phyloP scores from a whole-genome alignment of 192 early-diverging fungal genomes.

The Coemansia reversa region DNA sequence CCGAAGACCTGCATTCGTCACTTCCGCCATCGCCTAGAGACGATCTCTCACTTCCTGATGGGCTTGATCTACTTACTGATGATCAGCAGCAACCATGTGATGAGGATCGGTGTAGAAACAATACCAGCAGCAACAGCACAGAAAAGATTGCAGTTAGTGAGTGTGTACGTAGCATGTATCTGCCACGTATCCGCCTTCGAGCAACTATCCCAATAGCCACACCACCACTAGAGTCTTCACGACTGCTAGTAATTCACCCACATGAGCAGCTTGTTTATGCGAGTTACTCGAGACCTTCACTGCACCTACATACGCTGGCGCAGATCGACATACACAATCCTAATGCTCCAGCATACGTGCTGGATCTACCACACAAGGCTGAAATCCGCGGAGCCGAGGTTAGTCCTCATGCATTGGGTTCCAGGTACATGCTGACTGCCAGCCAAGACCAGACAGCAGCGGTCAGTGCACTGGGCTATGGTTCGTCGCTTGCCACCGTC shows the following conservation, averaged over 20 bases:
- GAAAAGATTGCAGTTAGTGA: not conserved
- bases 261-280: slow-evolving; percentile 28
- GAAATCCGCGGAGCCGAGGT: slow-evolving; percentile 40
- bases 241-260: slow-evolving; percentile 23
- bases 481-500: not conserved
- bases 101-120: not conserved
- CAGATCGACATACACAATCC: slow-evolving; percentile 20
- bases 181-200: slow-evolving; percentile 17
- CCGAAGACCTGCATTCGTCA: not conserved
- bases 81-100: not conserved
- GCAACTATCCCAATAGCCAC: slow-evolving; percentile 14
- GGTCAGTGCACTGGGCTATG: slow-evolving; percentile 14
- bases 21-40: too few species aligned
- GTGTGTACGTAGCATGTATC: not conserved
- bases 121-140: not conserved
- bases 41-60: too few species aligned
- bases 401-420: slow-evolving; percentile 19
- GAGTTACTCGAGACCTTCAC: slow-evolving; percentile 10
- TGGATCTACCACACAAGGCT: slow-evolving; percentile 23
- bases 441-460: slow-evolving; percentile 41
- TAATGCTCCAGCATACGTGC: not conserved
- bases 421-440: slow-evolving; percentile 40
- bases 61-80: too few species aligned
- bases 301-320: slow-evolving; percentile 19
- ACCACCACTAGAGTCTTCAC: slow-evolving; percentile 7